phyloP scores from a whole-genome alignment of 2,329 filamentous ascomycete species.

The Madurella fahalii region DNA sequence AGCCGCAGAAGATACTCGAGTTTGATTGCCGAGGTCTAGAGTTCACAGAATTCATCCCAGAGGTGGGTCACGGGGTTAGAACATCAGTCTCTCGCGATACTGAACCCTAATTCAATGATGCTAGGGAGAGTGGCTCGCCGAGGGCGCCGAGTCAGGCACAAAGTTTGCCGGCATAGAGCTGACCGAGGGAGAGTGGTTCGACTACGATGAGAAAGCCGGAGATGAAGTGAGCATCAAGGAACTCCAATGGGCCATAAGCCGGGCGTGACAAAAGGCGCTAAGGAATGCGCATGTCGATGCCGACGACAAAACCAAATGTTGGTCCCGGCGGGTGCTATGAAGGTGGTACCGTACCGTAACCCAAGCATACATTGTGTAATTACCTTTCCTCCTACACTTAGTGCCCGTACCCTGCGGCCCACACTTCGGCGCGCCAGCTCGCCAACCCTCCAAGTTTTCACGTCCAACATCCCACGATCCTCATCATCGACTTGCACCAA shows the following conservation, averaged over 20 bases:
- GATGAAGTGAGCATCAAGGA: conserved; percentile 93
- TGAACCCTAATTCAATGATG: background rate
- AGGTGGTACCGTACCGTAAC: too few species aligned
- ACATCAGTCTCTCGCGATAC: background rate
- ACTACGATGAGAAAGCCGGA: conserved; percentile 90
- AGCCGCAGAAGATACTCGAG: conserved; percentile 74
- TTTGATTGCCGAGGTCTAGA: conserved; percentile 94
- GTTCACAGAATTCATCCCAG: conserved; percentile 84
- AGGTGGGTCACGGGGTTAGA: conserved; percentile 51
- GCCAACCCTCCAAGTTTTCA: too few species aligned
- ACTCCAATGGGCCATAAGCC: conserved; percentile 77
- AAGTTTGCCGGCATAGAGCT: conserved; percentile 82
- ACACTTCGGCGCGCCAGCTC: too few species aligned
- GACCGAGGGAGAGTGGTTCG: conserved; percentile 90
- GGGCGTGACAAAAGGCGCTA: conserved; percentile 47
- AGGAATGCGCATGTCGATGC: too few species aligned
- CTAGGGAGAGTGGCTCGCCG: conserved; percentile 85
- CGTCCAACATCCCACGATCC: background rate
- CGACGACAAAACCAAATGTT: too few species aligned
- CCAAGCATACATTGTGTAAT: too few species aligned
- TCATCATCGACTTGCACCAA: background rate
- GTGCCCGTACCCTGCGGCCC: too few species aligned
- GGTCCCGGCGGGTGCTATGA: too few species aligned
- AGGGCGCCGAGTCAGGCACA: conserved; percentile 72
- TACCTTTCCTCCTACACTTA: too few species aligned